phyloP scores from a whole-genome alignment of 345 rosid genomes.

The Orychophragmus violaceus region DNA sequence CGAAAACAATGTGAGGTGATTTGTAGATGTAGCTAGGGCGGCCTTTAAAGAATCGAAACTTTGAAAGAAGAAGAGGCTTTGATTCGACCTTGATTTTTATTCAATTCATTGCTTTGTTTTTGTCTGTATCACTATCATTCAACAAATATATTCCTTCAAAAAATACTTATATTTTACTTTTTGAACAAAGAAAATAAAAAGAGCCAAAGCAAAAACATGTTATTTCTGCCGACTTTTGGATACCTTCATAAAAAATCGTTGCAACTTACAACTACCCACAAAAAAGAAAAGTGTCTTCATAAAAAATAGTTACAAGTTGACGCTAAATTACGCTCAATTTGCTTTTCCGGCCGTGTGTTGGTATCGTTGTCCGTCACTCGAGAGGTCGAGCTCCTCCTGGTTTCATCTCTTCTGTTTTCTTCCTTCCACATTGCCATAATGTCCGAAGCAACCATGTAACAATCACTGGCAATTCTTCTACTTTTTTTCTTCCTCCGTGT shows the following conservation, averaged over 20 bases:
- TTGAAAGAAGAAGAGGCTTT: constrained; percentile 2
- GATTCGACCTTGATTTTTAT: constrained; percentile 11
- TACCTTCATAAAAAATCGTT: too few relatives aligned
- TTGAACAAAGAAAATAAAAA: background rate
- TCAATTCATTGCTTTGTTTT: constrained; percentile 30
- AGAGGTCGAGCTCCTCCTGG: background rate
- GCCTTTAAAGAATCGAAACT: constrained; percentile 7
- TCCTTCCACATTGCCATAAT: background rate
- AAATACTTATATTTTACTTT: background rate
- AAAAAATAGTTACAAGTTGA: background rate
- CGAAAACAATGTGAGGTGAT: constrained; percentile 9
- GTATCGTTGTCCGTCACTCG: background rate
- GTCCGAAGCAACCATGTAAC: background rate
- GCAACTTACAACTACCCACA: too few relatives aligned
- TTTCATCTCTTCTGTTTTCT: background rate
- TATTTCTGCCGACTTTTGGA: too few relatives aligned
- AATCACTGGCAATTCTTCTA: background rate
- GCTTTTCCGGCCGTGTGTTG: too few relatives aligned
- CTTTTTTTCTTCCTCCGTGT: background rate
- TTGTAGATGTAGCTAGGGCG: constrained; percentile 18
- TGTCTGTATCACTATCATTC: constrained; percentile 12
- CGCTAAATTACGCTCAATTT: background rate
- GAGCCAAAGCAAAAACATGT: too few relatives aligned
- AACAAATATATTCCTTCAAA: background rate
- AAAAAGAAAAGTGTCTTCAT: background rate